Evolutionary conservation across 176 grass and related monocot genomes (phyloP).

Genomic region (Hordeum vulgare): DNA sequence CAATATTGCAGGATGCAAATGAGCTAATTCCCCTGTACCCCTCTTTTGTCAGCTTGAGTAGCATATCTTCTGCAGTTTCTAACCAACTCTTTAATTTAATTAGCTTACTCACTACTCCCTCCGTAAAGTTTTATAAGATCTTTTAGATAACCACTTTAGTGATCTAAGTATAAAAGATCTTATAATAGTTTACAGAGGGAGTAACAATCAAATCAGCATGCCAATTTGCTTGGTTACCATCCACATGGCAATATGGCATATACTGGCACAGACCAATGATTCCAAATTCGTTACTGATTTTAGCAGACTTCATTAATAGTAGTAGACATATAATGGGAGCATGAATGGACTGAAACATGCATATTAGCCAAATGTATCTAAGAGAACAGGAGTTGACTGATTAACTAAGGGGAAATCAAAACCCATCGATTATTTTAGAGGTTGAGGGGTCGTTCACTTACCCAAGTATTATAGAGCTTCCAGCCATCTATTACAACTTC

Average conservation of each 20-base stretch:
- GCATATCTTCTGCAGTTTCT: not conserved
- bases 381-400: not conserved
- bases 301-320: not conserved
- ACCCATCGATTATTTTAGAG: not conserved
- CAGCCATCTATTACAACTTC: not conserved
- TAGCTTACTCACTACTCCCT: not conserved
- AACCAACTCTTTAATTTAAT: not conserved
- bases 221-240: not conserved
- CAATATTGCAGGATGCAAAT: not conserved
- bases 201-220: not conserved
- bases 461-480: constrained; percentile 4
- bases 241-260: not conserved
- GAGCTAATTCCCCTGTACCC: not conserved
- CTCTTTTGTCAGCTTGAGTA: not conserved
- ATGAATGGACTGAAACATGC: not conserved
- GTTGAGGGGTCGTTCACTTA: not conserved
- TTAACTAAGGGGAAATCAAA: not conserved
- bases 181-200: too few species aligned
- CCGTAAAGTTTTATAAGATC: too few species aligned
- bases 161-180: too few species aligned
- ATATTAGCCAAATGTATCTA: not conserved
- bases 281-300: not conserved
- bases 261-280: not conserved
- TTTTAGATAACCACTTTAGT: too few species aligned
- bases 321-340: not conserved